Evolutionary conservation across 352 stramenopile genomes (phyloP), one percentile per base, ranked within the genome.

Genomic region (Phytophthora sojae): DNA sequence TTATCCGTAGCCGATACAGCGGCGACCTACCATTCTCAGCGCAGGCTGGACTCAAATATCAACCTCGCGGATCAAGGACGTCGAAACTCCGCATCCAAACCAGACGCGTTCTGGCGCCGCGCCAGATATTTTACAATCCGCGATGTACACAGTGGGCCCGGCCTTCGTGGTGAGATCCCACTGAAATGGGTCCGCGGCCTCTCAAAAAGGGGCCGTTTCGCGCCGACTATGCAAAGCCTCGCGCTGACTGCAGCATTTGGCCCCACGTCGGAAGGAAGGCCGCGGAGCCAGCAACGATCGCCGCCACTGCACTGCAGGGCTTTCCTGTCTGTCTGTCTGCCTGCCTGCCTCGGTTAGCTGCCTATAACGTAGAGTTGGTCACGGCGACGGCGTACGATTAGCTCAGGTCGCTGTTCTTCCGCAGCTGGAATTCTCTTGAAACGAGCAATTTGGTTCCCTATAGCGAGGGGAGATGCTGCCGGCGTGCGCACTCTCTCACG

Each of bases 381-480:
- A 17, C n/a, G 7, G 44, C 44, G 44, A 4, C 44, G 44, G 15
- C 15, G 15, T 23, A 50, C 44, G 15, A 19, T 42, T 42, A 42
- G 35, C 35, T 42, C 15, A 42, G 35, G 35, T 6, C n/a, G 23
- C 54, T 4, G 54, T 61, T 49, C 17, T 35, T 14, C 8, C 19
- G 14, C 7, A 0, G 1, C 12, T 15, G 23, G 8, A 23, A 54
- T 3, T 63, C 45, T 29, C 45, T 53, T 53, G 45, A 53, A 26
- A 2, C 8, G 45, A 9, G 3, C 12, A 53, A 17, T 53, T 63
- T 63, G 32, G 17, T 15, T 39, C 57, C 57, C 12, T 63, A 55
- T 55, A 63, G 26, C 7, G 57, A 52, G 57, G 57, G 57, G 25
- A 63, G 57, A 55, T 63, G 57, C 42, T 49, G 35, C 17, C 35